Evolutionary conservation across 2,329 filamentous ascomycete genomes (phyloP).

Genomic region (Ophiostoma australiae): DNA sequence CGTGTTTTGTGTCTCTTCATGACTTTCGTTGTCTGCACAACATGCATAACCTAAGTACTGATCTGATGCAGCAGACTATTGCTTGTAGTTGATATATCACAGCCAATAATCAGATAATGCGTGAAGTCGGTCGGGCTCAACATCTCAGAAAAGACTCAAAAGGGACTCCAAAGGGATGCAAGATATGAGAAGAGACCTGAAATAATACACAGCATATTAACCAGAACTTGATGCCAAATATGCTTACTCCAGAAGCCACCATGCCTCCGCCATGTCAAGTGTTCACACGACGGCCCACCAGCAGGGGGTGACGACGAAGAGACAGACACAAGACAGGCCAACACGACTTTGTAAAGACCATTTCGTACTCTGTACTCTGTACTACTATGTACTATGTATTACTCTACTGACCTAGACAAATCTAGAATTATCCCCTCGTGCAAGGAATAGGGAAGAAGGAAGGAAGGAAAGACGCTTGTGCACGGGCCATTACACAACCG

Average conservation of each 20-base stretch:
- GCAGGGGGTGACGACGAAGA: background rate
- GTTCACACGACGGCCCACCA: slow-evolving; percentile 2
- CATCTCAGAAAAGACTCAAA: no score
- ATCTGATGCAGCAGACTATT: background rate
- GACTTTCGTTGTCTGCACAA: background rate
- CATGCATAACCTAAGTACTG: slow-evolving; percentile 1
- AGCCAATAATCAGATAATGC: background rate
- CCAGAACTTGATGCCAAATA: slow-evolving; percentile 6
- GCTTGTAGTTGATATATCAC: background rate
- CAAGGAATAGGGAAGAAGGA: background rate
- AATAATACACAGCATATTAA: background rate
- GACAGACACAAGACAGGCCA: background rate
- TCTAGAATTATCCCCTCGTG: slow-evolving; percentile 12
- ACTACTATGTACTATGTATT: background rate
- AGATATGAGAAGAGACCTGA: background rate
- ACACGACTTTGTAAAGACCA: background rate
- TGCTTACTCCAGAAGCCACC: background rate
- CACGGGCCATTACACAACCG: slow-evolving; percentile 15
- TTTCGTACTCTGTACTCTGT: background rate
- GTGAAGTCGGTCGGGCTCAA: background rate
- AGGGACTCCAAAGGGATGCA: background rate
- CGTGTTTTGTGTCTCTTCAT: background rate
- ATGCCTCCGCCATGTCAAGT: slow-evolving; percentile 4
- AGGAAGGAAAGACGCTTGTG: slow-evolving; percentile 6
- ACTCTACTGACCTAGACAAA: background rate